Base-by-base conservation (phyloP, 768 basidiomycete species). In the Trametopsis cervina region DNA sequence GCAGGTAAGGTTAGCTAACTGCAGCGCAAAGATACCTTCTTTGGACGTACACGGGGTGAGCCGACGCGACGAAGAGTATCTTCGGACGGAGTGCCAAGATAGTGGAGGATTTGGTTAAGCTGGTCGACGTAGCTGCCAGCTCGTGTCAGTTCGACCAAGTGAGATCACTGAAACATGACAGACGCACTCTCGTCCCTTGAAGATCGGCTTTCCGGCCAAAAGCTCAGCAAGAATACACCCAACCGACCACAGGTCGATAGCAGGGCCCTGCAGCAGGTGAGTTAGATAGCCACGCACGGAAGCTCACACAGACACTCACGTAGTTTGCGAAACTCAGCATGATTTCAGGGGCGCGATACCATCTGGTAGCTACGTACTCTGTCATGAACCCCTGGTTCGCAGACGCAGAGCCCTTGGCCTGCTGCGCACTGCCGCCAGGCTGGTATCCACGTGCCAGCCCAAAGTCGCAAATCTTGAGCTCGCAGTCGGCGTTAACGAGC, bases 341-440 rank as follows among this genome's bases (percentile, higher is more conserved):
- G 68, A 98, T 99, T 70, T 99, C 96, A 0, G 96, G 95, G 18
- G 95, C 95, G 27, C 95, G 76, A 64, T 99, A 99, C 95, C 95
- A 98, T 48, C 95, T 77, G 6, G 95, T 99, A n/a, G 95, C 95
- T 25, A 98, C 88, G 64, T 95, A 98, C 69, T 98, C 96, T 0
- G 96, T 98, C 95, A 98, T 97, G 69, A 98, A 97, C 0, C 95
- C 95, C 60, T 85, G 86, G 59, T 88, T 87, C 29, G 84, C 83
- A 18, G 85, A 81, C 0, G 82, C 75, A 54, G 75, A 51, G n/a
- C n/a, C n/a, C 7, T 47, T 44, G 18, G 27, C 38, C 45, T 55
- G 81, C 44, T 80, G 83, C 27, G 77, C 80, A 26, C 86, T 85
- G 40, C 83, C 78, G 17, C 85, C 88, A 3, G 90, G 90, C 18